Base-by-base conservation (phyloP, 2,329 filamentous ascomycete genomes). In the Exophiala viscosa region DNA sequence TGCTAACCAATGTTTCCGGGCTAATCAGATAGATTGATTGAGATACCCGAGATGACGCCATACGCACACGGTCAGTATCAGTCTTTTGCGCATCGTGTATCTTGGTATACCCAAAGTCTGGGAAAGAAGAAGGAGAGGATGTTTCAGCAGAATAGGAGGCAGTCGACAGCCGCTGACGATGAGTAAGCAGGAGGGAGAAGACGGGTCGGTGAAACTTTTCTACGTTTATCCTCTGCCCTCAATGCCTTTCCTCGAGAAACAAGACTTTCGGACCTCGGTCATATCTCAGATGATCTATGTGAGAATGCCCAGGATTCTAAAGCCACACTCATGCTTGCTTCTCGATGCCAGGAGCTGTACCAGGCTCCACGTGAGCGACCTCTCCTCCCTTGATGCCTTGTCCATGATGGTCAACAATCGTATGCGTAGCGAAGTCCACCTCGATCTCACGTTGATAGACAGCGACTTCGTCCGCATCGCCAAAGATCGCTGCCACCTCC, bases 51-150 rank as follows among this genome's bases (percentile, higher is more conserved):
- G 28, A 31, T 40, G 36, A 48, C 34, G 44, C 50, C 50, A 52
- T 52, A 38, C 39, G 23, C 17, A 23, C 18, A 41, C 15, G 15
- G 20, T 7, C 14, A 83, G 82, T 0, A 83, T 83, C 0, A 86
- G 85, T 60, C 61, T 86, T 28, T 7, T 28, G 8, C 23, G 23
- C 23, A 28, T 28, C 23, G 23, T 28, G 23, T 5, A 7, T 28
- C 5, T 28, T 28, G 5, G 23, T 28, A 7, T 28, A 28, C 8
- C 23, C 23, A 28, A 28, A 28, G 23, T 28, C 5, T 28, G 5
- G 23, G 23, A 5, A 28, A 28, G 23, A 28, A 5, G 23, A 28
- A 5, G 3, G 8, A 28, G 23, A 28, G 5, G 23, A 28, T 28
- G 23, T 28, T 5, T 5, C 23, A 5, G 23, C 23, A 7, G 2